Evolutionary conservation across 2,329 filamentous ascomycete species (phyloP), one percentile per base, ranked within the genome.

Genomic region (Xylariaceae sp.): DNA sequence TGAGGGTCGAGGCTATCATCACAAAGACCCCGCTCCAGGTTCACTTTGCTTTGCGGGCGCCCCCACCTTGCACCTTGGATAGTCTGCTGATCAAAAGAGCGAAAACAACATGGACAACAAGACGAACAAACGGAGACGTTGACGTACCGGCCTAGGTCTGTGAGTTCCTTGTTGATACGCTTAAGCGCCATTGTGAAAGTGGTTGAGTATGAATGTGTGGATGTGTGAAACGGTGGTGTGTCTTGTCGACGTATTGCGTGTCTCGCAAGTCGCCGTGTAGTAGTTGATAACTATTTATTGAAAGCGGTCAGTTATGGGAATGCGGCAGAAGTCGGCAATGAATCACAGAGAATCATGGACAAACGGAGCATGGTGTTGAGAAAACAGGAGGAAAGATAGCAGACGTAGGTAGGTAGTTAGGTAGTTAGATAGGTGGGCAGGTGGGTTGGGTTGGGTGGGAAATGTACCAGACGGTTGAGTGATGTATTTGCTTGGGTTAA

Each of bases 121-220:
- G 9, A 0, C 28, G 50, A 29, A 48, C 50, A 62, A 60, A 55
- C 39, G 37, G 51, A 41, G 41, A 55, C 58, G 58, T 50, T 49
- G 41, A 82, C 83, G 74, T 88, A 94, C 91, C 91, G 90, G 82
- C 91, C 91, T 79, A 95, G 85, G 77, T 95, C 91, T 78, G 89
- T 88, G 76, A 95, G 87, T 81, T 95, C 91, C 88, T 93, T 95
- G 86, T 94, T 94, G 79, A 95, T 95, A 79, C 91, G 88, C 89
- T 95, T 95, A 72, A 95, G 86, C 79, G 91, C 91, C 91, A 95
- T 95, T 73, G 72, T 75, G 75, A 65, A 61, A 45, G 57, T 56
- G 54, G 56, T 55, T 41, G 55, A 53, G 51, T 54, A 49, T 36
- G 33, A 36, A 7, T 31, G 14, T 37, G 39, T 56, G 54, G 56